Evolutionary conservation across 1,284 basidiomycete species (phyloP), one percentile per base, ranked within the genome.

Genomic region (Rhodofomes roseus): DNA sequence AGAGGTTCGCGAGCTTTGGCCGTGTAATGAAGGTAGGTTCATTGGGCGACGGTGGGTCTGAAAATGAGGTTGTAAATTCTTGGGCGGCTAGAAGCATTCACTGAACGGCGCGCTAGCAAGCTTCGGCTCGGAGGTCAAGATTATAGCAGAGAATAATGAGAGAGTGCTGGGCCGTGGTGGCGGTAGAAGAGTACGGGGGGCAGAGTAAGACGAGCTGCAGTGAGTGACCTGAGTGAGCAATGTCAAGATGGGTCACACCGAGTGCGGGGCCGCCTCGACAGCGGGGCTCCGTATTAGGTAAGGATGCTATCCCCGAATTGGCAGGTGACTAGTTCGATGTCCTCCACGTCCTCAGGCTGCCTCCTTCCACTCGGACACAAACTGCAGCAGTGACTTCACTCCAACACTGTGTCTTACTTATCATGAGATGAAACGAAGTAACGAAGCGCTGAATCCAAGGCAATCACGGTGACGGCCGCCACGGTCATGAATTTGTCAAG

Each of bases 61-160:
- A 22, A 37, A 37, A 52, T 37, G 50, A 22, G 4, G 18, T 52
- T 12, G 50, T 16, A 25, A 37, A 52, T 22, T 52, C 50, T 37
- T 52, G 50, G 22, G 50, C 34, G 50, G 50, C 20, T 18, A 37
- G 29, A 52, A 52, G 50, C 50, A 52, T 52, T 52, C 50, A 52
- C 50, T 36, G 20, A 20, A 14, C 20, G 9, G 50, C 9, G 34
- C n/a, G 20, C 1, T 36, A 22, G 22, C 34, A 23, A 18, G 16
- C 14, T 52, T 16, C 12, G 31, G 31, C n/a, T 23, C 31, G 5
- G 12, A 6, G 34, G 2, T 20, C 18, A 14, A 23, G 16, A 37
- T 3, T 2, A 36, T 16, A 20, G 31, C 31, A 36, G 18, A 9
- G 5, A 20, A 3, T 23, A 5, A 22, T 5, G 46, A 52, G n/a